Evolutionary conservation across 371 early-diverging fungal genomes (phyloP), one percentile per base, ranked within the genome.

Genomic region (Syncephalastrum sp.): DNA sequence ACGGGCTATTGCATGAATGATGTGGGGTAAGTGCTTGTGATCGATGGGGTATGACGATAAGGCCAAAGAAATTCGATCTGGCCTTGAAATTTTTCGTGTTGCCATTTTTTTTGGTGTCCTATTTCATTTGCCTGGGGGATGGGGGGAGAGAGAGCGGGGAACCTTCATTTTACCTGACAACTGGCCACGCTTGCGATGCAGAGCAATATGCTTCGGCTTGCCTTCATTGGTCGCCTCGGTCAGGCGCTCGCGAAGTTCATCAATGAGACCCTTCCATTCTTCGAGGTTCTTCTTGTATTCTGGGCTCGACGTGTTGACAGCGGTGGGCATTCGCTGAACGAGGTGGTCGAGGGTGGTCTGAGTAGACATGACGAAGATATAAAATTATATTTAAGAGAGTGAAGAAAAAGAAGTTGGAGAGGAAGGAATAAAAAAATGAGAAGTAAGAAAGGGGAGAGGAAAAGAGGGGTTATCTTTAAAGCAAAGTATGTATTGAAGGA

Each of bases 161-260:
- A 3, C 27, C 2, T 7, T 7, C 6, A 6, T 27, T 55, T 5
- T 70, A 84, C 88, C 89, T 33, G 86, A 74, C 42, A 90, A 61
- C 53, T 83, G 84, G 2, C 85, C 85, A 17, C 90, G 81, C 64
- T 82, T 80, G 24, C 81, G 64, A 58, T 90, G 90, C 29, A 80
- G 61, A 14, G 73, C 74, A 23, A 88, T 63, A 49, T 80, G 75
- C 25, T 81, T 82, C 33, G 77, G 65, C 44, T 72, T 70, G 23
- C 90, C 90, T 63, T 88, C 85, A 17, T 64, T 65, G 25, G 83
- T 80, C 1, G 86, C 85, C 44, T 83, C 79, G 3, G 69, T 45
- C 17, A 90, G 77, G 25, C 82, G 70, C 50, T 81, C 79, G 51
- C 80, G 67, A 8, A 90, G 70, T 44, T 79, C 69, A 27, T 65